Evolutionary conservation across 108 stramenopile species (phyloP).

Genomic region (Conticribra weissflogii): DNA sequence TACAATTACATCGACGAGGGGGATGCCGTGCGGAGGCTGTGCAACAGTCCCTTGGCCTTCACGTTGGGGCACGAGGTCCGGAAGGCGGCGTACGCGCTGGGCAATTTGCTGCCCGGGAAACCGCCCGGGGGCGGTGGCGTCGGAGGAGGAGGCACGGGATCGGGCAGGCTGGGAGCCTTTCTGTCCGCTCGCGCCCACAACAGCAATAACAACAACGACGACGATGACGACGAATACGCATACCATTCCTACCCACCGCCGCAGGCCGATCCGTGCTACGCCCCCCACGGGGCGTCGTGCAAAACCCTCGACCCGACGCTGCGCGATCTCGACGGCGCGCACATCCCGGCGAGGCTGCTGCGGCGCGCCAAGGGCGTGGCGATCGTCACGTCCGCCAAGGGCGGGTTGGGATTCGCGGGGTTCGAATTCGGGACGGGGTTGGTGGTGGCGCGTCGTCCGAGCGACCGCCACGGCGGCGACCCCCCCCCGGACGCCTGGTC

Average conservation of each 20-base stretch:
- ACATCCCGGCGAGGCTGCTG: conserved; percentile 76
- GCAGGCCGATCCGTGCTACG: conserved; percentile 19
- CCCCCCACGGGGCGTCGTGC: conserved; percentile 18
- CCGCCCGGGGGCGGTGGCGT: conserved; percentile 10
- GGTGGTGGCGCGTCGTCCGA: conserved; percentile 71
- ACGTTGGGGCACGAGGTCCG: conserved; percentile 91
- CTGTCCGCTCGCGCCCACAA: neutral
- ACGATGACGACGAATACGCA: conserved; percentile 6
- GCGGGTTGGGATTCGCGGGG: conserved; percentile 85
- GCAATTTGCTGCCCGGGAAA: conserved; percentile 79
- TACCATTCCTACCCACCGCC: conserved; percentile 30
- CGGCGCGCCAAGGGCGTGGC: conserved; percentile 82
- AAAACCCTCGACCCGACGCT: conserved; percentile 65
- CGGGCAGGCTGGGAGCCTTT: neutral
- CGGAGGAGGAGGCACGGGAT: neutral
- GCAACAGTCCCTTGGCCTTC: conserved; percentile 86
- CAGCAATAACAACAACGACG: neutral
- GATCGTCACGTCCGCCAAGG: conserved; percentile 79
- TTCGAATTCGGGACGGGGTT: conserved; percentile 90
- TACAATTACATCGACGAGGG: conserved; percentile 87
- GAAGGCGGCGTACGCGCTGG: conserved; percentile 86
- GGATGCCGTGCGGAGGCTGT: conserved; percentile 54
- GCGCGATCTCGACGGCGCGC: conserved; percentile 74
- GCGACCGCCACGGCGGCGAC: conserved; percentile 4
- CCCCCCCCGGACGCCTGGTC: conserved; percentile 69